Evolutionary conservation across 2,329 filamentous ascomycete genomes (phyloP).

Genomic region (Diaporthe citri): DNA sequence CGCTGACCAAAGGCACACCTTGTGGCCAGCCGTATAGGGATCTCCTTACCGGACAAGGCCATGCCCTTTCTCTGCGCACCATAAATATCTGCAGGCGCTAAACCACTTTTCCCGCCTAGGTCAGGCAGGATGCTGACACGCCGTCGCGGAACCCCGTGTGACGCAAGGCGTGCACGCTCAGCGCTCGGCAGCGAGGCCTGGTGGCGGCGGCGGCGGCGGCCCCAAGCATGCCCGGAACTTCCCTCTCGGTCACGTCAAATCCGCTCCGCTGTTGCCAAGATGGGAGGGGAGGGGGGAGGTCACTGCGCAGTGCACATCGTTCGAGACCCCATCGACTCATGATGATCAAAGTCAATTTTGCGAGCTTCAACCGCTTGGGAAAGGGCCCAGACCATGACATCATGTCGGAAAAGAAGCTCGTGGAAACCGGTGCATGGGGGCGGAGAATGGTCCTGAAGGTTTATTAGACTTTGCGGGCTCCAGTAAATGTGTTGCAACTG

Average conservation of each 20-base stretch:
- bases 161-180: neutral
- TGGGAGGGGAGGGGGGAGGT: neutral
- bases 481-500: conserved; percentile 26
- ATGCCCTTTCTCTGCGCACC: neutral
- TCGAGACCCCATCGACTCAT: conserved; percentile 11
- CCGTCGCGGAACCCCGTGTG: neutral
- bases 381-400: neutral
- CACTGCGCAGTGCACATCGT: neutral
- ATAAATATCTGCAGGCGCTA: neutral
- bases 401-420: conserved; percentile 13
- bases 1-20: neutral
- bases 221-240: conserved; percentile 2
- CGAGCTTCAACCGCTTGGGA: neutral
- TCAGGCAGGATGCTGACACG: neutral
- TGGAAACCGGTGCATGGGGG: neutral
- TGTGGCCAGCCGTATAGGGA: neutral
- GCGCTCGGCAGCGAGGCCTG: neutral
- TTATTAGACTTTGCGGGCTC: conserved; percentile 26
- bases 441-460: conserved; percentile 23
- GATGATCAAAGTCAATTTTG: conserved; percentile 24
- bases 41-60: conserved; percentile 4
- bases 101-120: neutral
- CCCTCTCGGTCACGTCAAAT: conserved; percentile 13
- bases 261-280: conserved; percentile 31
- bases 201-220: conserved; percentile 2